Evolutionary conservation across 257 asterid species (phyloP).

Genomic region (Ocimum tenuiflorum): DNA sequence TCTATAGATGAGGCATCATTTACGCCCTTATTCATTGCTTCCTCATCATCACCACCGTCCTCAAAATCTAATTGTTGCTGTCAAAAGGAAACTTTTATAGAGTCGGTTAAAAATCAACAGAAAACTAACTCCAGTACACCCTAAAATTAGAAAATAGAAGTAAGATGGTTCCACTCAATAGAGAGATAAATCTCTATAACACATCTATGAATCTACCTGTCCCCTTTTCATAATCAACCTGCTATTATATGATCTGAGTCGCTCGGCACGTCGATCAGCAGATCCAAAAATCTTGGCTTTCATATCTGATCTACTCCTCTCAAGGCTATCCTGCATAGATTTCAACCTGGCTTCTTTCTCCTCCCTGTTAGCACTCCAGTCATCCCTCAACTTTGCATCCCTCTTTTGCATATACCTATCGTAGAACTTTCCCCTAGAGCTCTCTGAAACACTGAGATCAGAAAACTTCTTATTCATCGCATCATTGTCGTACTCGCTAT

Average conservation of each 20-base stretch:
- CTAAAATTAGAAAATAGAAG: neutral
- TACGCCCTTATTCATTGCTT: conserved; percentile 34
- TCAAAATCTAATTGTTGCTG: conserved; percentile 66
- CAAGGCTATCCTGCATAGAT: conserved; percentile 83
- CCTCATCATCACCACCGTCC: conserved; percentile 58
- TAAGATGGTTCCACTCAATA: conserved; percentile 16
- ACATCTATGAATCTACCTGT: conserved; percentile 57
- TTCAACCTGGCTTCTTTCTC: conserved; percentile 86
- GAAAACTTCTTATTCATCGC: conserved; percentile 36
- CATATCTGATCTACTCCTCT: conserved; percentile 76
- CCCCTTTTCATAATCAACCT: conserved; percentile 49
- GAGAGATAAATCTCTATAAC: conserved; percentile 9
- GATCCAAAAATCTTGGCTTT: conserved; percentile 61
- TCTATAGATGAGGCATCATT: conserved; percentile 37
- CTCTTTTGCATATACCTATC: conserved; percentile 72
- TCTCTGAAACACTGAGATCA: conserved; percentile 50
- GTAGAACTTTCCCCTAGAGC: conserved; percentile 76
- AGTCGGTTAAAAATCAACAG: conserved; percentile 45
- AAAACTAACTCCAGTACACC: conserved; percentile 18
- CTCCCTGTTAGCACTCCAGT: conserved; percentile 71
- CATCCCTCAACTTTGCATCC: conserved; percentile 83
- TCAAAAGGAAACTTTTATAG: conserved; percentile 45
- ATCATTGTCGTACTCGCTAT: conserved; percentile 34
- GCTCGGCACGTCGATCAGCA: conserved; percentile 57
- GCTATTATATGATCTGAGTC: conserved; percentile 61